Base-by-base conservation (phyloP, 306 rosid species). In the Notholithocarpus densiflorus region DNA sequence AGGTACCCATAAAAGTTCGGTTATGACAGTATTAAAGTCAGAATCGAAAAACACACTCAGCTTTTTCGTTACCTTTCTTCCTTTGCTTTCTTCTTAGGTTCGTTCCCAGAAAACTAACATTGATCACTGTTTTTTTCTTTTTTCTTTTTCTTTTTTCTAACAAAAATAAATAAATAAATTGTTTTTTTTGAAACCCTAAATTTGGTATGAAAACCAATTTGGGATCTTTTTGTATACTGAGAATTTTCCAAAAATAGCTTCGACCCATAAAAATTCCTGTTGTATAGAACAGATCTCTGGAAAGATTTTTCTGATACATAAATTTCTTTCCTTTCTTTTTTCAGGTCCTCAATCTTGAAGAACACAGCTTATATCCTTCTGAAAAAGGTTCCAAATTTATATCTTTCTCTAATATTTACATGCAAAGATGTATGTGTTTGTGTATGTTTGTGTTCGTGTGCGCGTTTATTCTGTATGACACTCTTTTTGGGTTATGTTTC, bases 1-100 rank as follows among this genome's bases (percentile, higher is more conserved):
- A 71, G 13, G 45, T 56, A 23, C 11, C 73, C 78, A 80, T 77
- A 76, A 72, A 79, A 53, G 9, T 34, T 52, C 24, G 72, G 69
- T 75, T 86, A 57, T 80, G 78, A 80, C 77, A 65, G 37, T 17
- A 26, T 66, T 48, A 48, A 74, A 86, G 87, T 83, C 87, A 60
- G 83, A 83, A 80, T 77, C 83, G 56, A 80, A 69, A 61, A 27
- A 48, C 62, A 13, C 80, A 72, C 81, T 71, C 74, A 21, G 54
- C 76, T 72, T 56, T 75, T 65, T 68, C 71, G 77, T 77, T 60
- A 45, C 57, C 84, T 64, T 76, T 73, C 76, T 86, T 80, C 77
- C 80, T 78, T 68, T 66, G 57, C 61, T 52, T 21, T 29, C 34
- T n/a, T 77, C 71, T 65, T 53, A 65, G 77, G 83, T 84, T 83